These are phyloP conservation scores for Pseudognaphalium luteoalbum DNA, from an alignment of 129 eudicot species.

Conservation along the genomic window DNA sequence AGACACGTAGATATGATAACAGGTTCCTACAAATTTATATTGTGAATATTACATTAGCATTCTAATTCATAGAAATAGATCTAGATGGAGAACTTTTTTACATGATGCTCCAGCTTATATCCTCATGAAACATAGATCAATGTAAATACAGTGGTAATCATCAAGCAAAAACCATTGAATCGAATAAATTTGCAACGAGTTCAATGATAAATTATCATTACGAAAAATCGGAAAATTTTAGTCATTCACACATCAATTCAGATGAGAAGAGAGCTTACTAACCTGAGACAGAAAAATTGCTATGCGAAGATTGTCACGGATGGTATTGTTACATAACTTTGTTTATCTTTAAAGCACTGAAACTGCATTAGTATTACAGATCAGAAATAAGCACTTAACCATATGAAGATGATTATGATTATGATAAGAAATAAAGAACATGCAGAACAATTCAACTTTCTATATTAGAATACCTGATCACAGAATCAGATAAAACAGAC, in stretches of 20 bases:
- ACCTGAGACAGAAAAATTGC: conserved; percentile 14
- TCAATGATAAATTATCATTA: conserved; percentile 1
- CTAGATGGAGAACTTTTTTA: neutral
- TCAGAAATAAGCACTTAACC: conserved; percentile 1
- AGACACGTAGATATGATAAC: neutral
- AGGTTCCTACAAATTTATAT: neutral
- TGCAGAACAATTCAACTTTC: neutral
- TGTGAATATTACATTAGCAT: no score
- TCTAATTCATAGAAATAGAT: no score
- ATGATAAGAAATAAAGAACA: neutral
- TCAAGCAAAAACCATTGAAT: neutral
- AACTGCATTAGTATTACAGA: conserved; percentile 2
- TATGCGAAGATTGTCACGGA: neutral
- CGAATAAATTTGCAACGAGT: neutral
- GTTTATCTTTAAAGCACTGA: neutral
- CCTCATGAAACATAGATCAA: conserved; percentile 13
- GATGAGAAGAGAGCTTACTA: neutral
- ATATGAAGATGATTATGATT: neutral
- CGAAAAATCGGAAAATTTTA: neutral
- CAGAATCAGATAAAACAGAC: conserved; percentile 13
- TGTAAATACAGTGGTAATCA: neutral
- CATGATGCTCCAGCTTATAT: conserved; percentile 11
- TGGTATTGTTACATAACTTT: conserved; percentile 8
- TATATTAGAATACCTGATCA: conserved; percentile 17
- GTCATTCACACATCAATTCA: conserved; percentile 3